phyloP scores from a whole-genome alignment of 1,284 basidiomycete genomes.

The Melampsora americana region DNA sequence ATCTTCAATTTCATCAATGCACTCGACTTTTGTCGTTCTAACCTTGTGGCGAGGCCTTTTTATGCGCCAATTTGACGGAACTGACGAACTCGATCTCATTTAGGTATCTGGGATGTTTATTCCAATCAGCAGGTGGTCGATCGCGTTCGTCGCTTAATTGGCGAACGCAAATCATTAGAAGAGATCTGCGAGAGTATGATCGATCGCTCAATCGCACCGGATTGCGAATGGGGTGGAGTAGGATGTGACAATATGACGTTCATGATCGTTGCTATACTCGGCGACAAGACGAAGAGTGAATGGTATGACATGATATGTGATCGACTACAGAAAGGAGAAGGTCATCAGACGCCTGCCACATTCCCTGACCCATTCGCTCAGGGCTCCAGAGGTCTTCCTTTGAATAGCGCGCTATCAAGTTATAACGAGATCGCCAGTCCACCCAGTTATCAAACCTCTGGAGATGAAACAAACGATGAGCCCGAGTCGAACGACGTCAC shows the following conservation, averaged over 20 bases:
- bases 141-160: constrained; percentile 76
- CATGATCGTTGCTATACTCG: constrained; percentile 80
- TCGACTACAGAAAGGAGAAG: constrained; percentile 71
- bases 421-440: background rate
- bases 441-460: constrained; percentile 16
- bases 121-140: constrained; percentile 90
- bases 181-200: constrained; percentile 88
- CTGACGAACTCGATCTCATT: background rate
- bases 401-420: too few species aligned
- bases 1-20: background rate
- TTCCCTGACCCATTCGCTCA: constrained; percentile 63
- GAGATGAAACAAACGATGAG: background rate
- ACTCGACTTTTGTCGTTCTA: too few species aligned
- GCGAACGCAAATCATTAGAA: constrained; percentile 71
- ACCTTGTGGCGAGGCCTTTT: too few species aligned
- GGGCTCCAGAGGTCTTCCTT: constrained; percentile 9
- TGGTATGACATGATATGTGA: constrained; percentile 91
- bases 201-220: constrained; percentile 88
- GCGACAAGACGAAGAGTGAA: constrained; percentile 80
- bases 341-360: constrained; percentile 67
- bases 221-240: constrained; percentile 86
- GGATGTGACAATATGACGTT: constrained; percentile 99
- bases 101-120: constrained; percentile 98
- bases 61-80: background rate
- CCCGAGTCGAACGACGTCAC: background rate